These are phyloP conservation scores for Heliophila coronopifolia DNA, from an alignment of 441 rosid genomes.

Conservation along the genomic window DNA sequence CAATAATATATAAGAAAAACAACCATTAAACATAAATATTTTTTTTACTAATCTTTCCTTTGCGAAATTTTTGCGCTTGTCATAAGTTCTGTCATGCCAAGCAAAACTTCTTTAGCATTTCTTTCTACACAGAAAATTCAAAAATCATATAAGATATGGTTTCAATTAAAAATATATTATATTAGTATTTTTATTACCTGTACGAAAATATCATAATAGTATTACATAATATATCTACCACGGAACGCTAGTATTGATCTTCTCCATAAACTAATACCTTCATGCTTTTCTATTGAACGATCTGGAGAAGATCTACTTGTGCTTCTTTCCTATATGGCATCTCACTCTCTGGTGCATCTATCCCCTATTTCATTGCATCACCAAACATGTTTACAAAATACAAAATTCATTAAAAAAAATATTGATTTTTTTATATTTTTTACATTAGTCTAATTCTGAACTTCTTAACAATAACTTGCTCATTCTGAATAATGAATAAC, in stretches of 20 bases:
- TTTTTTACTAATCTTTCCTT: constrained; percentile 36
- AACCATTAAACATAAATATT: background rate
- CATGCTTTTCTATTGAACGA: constrained; percentile 55
- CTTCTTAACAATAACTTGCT: constrained; percentile 64
- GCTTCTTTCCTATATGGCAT: constrained; percentile 76
- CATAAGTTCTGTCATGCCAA: constrained; percentile 75
- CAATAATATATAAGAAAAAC: background rate
- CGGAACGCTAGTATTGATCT: constrained; percentile 62
- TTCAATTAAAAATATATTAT: too few relatives aligned
- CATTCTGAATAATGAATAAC: constrained; percentile 34
- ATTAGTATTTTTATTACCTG: too few relatives aligned
- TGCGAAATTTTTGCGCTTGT: constrained; percentile 52
- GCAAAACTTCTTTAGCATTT: constrained; percentile 73
- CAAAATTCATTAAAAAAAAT: background rate
- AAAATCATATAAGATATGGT: too few relatives aligned
- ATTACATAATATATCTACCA: constrained; percentile 68
- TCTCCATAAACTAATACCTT: constrained; percentile 46
- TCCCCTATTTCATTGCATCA: constrained; percentile 41
- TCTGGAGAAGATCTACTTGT: constrained; percentile 49
- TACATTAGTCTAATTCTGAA: constrained; percentile 67
- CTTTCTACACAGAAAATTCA: too few relatives aligned
- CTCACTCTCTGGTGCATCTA: constrained; percentile 70
- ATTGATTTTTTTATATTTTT: too few relatives aligned
- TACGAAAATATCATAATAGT: constrained; percentile 46
- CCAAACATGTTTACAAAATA: background rate